phyloP scores from a whole-genome alignment of 768 basidiomycete species.

The Kwoniella botswanensis region DNA sequence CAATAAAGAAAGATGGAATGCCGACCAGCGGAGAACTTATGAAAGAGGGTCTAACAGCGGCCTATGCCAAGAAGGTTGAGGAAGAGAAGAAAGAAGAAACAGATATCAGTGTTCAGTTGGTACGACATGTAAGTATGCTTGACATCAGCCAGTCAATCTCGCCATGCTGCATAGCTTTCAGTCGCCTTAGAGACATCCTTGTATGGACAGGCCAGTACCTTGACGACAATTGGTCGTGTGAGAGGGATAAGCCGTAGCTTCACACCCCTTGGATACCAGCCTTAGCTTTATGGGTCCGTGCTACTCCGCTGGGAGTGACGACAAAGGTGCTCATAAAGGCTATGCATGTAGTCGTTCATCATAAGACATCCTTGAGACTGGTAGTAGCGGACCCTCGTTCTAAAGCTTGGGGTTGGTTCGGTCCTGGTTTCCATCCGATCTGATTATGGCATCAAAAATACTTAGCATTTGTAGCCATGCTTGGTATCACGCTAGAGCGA shows the following conservation, averaged over 20 bases:
- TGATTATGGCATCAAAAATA: slow-evolving; percentile 43
- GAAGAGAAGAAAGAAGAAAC: background rate
- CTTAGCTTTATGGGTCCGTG: background rate
- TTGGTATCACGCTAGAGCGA: slow-evolving; percentile 10
- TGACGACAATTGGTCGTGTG: background rate
- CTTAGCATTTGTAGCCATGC: background rate
- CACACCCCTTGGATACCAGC: background rate
- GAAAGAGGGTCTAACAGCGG: background rate
- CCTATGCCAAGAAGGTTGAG: background rate
- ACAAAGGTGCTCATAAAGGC: too few relatives aligned
- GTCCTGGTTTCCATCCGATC: slow-evolving; percentile 84
- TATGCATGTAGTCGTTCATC: background rate
- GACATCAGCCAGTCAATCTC: background rate
- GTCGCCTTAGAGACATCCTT: background rate
- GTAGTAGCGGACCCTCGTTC: slow-evolving; percentile 69
- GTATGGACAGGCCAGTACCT: background rate
- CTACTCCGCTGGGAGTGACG: too few relatives aligned
- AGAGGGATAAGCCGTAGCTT: background rate
- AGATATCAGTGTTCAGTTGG: background rate
- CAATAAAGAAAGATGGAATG: background rate
- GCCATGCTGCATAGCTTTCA: background rate
- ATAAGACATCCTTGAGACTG: slow-evolving; percentile 68
- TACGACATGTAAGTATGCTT: background rate
- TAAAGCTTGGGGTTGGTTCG: slow-evolving; percentile 70
- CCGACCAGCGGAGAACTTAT: slow-evolving; percentile 11